Percentiles rank a stretch among this genome's conserved stretches.
Evolutionary conservation across 148 eudicot genomes (phyloP).

Genomic region (Persicaria tinctoria): DNA sequence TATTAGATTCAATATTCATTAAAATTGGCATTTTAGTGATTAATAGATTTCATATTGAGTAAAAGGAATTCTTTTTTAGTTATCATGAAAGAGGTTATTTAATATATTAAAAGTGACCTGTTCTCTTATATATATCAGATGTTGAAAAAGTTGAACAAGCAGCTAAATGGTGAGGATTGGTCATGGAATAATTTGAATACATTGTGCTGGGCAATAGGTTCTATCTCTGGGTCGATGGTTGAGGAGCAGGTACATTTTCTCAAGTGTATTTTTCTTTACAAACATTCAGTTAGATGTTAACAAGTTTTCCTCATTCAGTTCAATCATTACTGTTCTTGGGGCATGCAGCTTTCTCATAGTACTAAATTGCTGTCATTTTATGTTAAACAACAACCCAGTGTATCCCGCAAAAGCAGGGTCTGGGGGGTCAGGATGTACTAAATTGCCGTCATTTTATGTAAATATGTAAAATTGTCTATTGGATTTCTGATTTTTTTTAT

Average conservation of each 20-base stretch:
- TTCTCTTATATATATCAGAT: slow-evolving; percentile 37
- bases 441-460: neutral
- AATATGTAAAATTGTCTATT: neutral
- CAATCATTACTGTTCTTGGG: neutral
- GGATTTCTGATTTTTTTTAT: neutral
- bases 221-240: slow-evolving; percentile 97
- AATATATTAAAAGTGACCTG: neutral
- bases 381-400: too few relatives aligned
- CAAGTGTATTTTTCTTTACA: neutral
- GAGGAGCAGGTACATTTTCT: slow-evolving; percentile 76
- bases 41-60: too few relatives aligned
- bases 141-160: slow-evolving; percentile 79
- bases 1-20: too few relatives aligned
- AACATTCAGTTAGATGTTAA: neutral
- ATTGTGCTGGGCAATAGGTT: slow-evolving; percentile 98
- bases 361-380: neutral
- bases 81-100: too few relatives aligned
- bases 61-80: too few relatives aligned
- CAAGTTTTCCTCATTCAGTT: neutral
- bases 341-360: neutral
- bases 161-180: slow-evolving; percentile 96
- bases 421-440: neutral
- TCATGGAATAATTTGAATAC: slow-evolving; percentile 98
- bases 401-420: too few relatives aligned
- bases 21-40: too few relatives aligned